Evolutionary conservation across 1,139 yeast genomes (phyloP).

Genomic region (Yamadazyma diddensiae): DNA sequence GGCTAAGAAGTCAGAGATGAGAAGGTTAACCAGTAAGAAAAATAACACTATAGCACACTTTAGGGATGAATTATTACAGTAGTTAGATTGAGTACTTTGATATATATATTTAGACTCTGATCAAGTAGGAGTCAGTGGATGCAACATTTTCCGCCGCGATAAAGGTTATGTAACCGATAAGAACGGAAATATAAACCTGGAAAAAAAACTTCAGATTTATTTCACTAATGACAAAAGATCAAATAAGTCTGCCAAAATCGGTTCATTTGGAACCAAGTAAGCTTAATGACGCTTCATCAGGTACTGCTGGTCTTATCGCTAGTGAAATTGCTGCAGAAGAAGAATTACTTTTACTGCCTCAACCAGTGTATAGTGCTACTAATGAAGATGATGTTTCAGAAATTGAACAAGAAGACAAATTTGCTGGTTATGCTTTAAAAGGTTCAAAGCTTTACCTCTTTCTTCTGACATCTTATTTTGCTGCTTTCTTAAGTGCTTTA

Average conservation of each 20-base stretch:
- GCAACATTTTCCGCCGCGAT: too few relatives aligned
- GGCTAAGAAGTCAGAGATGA: slow-evolving; percentile 22
- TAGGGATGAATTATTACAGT: slow-evolving; percentile 33
- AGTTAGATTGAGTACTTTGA: neutral
- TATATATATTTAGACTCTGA: too few relatives aligned
- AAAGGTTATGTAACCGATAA: too few relatives aligned
- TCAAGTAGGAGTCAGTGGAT: too few relatives aligned
- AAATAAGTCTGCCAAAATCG: too few relatives aligned
- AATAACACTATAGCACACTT: slow-evolving; percentile 37
- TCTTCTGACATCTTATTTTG: slow-evolving; percentile 35
- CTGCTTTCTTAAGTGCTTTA: slow-evolving; percentile 41
- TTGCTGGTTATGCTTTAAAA: slow-evolving; percentile 33
- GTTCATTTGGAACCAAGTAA: slow-evolving; percentile 22
- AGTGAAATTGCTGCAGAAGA: slow-evolving; percentile 46
- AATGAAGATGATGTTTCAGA: slow-evolving; percentile 7
- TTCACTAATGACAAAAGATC: too few relatives aligned
- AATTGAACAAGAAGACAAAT: slow-evolving; percentile 12
- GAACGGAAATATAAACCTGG: too few relatives aligned
- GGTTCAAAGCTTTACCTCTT: slow-evolving; percentile 28
- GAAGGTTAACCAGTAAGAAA: slow-evolving; percentile 26
- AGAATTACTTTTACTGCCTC: slow-evolving; percentile 20
- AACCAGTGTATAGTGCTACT: slow-evolving; percentile 14
- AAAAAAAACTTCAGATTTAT: too few relatives aligned
- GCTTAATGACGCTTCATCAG: slow-evolving; percentile 37
- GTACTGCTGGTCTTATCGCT: slow-evolving; percentile 47